phyloP scores from a whole-genome alignment of 106 monocot species.

The Hemerocallis citrina region DNA sequence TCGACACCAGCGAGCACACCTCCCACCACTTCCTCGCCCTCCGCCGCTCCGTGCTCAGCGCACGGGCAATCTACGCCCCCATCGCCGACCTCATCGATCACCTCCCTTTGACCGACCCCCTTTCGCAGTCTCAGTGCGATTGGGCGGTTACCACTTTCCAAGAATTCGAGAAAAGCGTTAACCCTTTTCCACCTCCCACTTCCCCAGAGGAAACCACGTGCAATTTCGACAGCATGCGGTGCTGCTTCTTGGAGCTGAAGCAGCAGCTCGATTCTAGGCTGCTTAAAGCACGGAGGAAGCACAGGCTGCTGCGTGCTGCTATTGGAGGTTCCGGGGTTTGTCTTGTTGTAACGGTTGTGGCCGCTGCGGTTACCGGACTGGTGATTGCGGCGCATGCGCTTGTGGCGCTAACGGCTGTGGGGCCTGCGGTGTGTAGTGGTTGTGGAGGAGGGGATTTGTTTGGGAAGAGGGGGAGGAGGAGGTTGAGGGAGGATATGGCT shows the following conservation, averaged over 20 bases:
- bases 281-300: slow-evolving; percentile 22
- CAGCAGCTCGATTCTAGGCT: slow-evolving; percentile 40
- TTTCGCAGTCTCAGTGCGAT: slow-evolving; percentile 39
- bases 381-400: slow-evolving; percentile 46
- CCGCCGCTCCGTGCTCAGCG: slow-evolving; percentile 28
- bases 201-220: not conserved
- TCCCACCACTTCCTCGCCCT: slow-evolving; percentile 63
- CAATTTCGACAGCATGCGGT: slow-evolving; percentile 33
- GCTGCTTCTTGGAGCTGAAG: slow-evolving; percentile 35
- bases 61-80: slow-evolving; percentile 48
- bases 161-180: slow-evolving; percentile 28
- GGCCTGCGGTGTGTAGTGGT: not conserved
- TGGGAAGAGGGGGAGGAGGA: slow-evolving; percentile 3
- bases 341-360: slow-evolving; percentile 27
- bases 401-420: slow-evolving; percentile 12
- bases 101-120: slow-evolving; percentile 16
- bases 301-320: slow-evolving; percentile 21
- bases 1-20: slow-evolving; percentile 58
- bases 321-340: slow-evolving; percentile 31
- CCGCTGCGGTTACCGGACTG: slow-evolving; percentile 21
- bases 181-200: slow-evolving; percentile 72
- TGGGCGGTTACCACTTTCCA: slow-evolving; percentile 37
- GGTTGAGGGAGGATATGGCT: slow-evolving; percentile 31
- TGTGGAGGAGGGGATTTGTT: slow-evolving; percentile 11
- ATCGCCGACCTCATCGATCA: slow-evolving; percentile 40